These are phyloP conservation scores for Suillus plorans DNA, from an alignment of 768 basidiomycete genomes.

Conservation along the genomic window DNA sequence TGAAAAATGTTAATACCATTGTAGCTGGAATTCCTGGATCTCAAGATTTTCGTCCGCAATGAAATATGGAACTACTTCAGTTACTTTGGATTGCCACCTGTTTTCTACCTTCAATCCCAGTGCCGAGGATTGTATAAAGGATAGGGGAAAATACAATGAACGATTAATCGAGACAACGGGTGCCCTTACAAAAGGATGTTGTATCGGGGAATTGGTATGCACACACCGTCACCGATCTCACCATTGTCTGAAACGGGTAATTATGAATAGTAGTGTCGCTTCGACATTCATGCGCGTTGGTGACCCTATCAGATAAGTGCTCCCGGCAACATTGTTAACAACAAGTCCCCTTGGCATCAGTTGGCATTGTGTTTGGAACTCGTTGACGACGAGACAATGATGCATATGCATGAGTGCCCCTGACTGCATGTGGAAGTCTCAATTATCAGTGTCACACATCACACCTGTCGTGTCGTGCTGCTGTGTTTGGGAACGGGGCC, in stretches of 20 bases:
- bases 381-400: background rate
- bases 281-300: too few relatives aligned
- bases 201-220: too few relatives aligned
- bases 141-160: too few relatives aligned
- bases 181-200: too few relatives aligned
- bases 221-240: too few relatives aligned
- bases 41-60: constrained; percentile 18
- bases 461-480: background rate
- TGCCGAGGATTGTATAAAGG: background rate
- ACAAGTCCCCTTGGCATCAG: background rate
- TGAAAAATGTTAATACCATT: constrained; percentile 28
- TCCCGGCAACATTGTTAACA: background rate
- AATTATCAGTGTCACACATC: background rate
- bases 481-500: background rate
- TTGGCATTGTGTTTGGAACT: background rate
- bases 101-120: constrained; percentile 22
- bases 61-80: constrained; percentile 24
- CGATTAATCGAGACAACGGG: too few relatives aligned
- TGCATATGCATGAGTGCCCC: background rate
- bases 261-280: too few relatives aligned
- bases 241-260: too few relatives aligned
- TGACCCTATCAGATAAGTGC: background rate
- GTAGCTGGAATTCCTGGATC: constrained; percentile 32
- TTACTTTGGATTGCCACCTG: constrained; percentile 28
- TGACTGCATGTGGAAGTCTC: background rate